Evolutionary conservation across 1,284 basidiomycete species (phyloP), one percentile per base, ranked within the genome.

Genomic region (Chiua sp.): DNA sequence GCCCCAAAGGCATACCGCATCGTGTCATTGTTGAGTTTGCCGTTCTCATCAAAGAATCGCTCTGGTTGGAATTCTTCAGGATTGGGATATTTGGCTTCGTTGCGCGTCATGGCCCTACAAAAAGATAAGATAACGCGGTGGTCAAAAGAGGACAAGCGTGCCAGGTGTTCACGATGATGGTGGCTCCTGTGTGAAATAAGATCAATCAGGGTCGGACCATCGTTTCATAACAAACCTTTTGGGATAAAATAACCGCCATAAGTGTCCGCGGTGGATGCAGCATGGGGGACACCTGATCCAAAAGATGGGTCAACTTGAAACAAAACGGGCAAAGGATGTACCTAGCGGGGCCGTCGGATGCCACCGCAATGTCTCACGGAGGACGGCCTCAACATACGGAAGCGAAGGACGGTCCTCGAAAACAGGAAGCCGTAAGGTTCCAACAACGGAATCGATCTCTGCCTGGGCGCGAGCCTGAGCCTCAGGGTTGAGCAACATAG

Each of bases 371-470:
- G 67, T 72, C 58, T 75, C 71, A 10, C 71, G 70, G 4, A 72
- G 35, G 26, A 75, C 39, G 11, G 73, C 74, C 22, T 75, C 72
- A 6, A 70, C 11, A 51, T 71, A 72, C 2, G 65, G 69, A 35
- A 74, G 59, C 0, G 62, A 71, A 13, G 59, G n/a, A 16, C 74
- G 68, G 51, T 74, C 72, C 23, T 64, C 74, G 28, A 74, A 72
- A 20, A 48, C 52, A 4, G 72, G 73, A 26, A 73, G 62, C 53
- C 71, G 65, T 16, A 47, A 59, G 3, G 52, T 52, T 35, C 71
- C 74, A 22, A 74, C 33, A 16, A 71, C 59, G 1, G 61, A 64
- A 51, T 75, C 76, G 26, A 78, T 68, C 49, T 78, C 77, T 28
- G 63, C 65, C 51, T 72, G 72, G 1, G 70, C 72, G 44, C 69